Conservation (phyloP, 176 grass and related monocot genomes). For the Oryza glaberrima region DNA sequence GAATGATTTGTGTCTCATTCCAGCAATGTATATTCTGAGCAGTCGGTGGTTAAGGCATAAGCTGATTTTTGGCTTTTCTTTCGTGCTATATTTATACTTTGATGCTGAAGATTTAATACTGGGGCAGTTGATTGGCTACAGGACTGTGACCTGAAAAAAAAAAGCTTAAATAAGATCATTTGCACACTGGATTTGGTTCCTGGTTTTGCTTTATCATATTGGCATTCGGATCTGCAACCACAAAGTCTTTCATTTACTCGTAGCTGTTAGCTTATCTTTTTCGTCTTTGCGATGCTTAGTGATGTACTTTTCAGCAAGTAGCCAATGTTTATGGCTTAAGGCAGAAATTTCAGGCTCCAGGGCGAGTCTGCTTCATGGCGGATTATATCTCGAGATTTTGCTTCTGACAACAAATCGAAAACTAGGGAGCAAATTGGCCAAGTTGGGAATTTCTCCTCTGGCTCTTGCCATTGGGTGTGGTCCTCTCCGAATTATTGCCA, state of each 20-base stretch:
- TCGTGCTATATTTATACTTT: neutral
- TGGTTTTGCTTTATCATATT: constrained; percentile 46
- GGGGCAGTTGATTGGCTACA: constrained; percentile 18
- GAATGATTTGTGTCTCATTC: constrained; percentile 29
- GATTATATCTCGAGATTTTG: constrained; percentile 8
- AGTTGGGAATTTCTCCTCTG: constrained; percentile 29
- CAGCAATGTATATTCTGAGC: neutral
- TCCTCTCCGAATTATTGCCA: constrained; percentile 27
- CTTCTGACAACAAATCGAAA: neutral
- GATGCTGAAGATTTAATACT: constrained; percentile 1
- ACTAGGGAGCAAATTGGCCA: constrained; percentile 27
- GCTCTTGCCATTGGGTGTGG: constrained; percentile 32
- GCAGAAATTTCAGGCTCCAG: neutral
- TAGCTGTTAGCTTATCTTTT: constrained; percentile 29
- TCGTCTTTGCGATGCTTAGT: constrained; percentile 33
- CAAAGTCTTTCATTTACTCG: constrained; percentile 4
- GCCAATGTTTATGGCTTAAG: neutral
- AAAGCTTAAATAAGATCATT: neutral
- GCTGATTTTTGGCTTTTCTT: constrained; percentile 24
- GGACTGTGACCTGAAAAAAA: constrained; percentile 28
- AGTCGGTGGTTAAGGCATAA: constrained; percentile 23
- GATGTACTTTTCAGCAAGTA: constrained; percentile 22
- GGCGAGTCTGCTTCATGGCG: neutral
- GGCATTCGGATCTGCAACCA: constrained; percentile 7
- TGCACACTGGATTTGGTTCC: constrained; percentile 47